phyloP scores from a whole-genome alignment of 169 alveolate species.

The Amoebophrya sp. region DNA sequence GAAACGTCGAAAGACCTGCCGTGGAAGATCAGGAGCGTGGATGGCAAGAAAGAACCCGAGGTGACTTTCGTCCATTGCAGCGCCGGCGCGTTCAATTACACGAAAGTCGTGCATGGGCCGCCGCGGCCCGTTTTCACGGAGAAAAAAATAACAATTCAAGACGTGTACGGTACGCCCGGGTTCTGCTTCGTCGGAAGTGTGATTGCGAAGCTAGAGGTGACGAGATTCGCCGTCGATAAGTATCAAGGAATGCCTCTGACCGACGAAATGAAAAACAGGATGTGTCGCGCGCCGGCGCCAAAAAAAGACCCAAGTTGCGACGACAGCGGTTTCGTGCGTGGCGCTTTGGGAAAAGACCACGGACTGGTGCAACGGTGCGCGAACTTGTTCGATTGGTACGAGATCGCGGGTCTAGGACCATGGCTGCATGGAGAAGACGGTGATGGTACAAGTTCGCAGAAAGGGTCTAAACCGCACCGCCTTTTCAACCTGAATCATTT shows the following conservation, averaged over 20 bases:
- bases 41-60: neutral
- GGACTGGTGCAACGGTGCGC: neutral
- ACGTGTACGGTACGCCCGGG: neutral
- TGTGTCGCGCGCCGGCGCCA: neutral
- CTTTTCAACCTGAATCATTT: neutral
- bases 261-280: neutral
- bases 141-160: neutral
- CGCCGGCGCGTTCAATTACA: slow-evolving; percentile 13
- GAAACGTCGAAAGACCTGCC: neutral
- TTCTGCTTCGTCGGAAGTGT: neutral
- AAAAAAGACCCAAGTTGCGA: neutral
- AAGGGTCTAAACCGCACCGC: neutral
- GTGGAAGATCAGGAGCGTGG: too few species aligned
- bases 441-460: too few species aligned
- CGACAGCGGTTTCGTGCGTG: neutral
- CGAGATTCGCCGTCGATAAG: too few species aligned
- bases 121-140: neutral
- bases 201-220: neutral
- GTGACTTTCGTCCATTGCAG: neutral
- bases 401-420: neutral
- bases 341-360: neutral
- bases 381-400: neutral
- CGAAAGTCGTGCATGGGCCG: neutral
- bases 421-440: neutral
- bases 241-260: too few species aligned